Percentiles rank a stretch among this genome's conserved stretches.
These are phyloP conservation scores for Botrytis cinerea DNA, from an alignment of 2,329 filamentous ascomycete genomes.

Conservation along the genomic window DNA sequence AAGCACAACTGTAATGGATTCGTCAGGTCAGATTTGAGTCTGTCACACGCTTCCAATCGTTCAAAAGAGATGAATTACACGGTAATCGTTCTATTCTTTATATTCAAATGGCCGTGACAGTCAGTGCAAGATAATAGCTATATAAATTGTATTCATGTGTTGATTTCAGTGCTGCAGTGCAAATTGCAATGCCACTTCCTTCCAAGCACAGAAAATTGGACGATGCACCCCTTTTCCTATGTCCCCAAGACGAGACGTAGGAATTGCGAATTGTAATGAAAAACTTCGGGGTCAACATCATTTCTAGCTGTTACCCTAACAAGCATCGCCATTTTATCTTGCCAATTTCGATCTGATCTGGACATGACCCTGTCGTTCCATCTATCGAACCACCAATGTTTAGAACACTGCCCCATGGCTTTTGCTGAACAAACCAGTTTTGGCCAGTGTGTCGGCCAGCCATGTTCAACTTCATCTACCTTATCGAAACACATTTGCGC, in stretches of 20 bases:
- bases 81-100: not conserved
- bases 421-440: slow-evolving; percentile 12
- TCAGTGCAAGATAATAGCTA: not conserved
- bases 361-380: slow-evolving; percentile 11
- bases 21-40: not conserved
- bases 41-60: not conserved
- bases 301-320: slow-evolving; percentile 16
- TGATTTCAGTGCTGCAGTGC: not conserved
- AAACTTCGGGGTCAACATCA: slow-evolving; percentile 8
- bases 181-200: not conserved
- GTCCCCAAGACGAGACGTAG: slow-evolving; percentile 13
- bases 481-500: slow-evolving; percentile 14
- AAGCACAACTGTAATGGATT: not conserved
- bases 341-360: slow-evolving; percentile 13
- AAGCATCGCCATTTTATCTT: slow-evolving; percentile 15
- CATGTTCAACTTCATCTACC: not conserved
- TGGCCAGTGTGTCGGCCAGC: slow-evolving; percentile 12
- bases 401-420: slow-evolving; percentile 1
- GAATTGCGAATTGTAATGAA: slow-evolving; percentile 13
- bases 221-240: not conserved
- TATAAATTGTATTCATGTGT: not conserved
- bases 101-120: not conserved
- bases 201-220: not conserved
- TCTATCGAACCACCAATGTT: slow-evolving; percentile 11
- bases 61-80: not conserved